A percentile compares a stretch with the other conserved stretches of the same genome.
Conservation (phyloP, 2,329 filamentous ascomycete genomes). For the Helotiales sp. region DNA sequence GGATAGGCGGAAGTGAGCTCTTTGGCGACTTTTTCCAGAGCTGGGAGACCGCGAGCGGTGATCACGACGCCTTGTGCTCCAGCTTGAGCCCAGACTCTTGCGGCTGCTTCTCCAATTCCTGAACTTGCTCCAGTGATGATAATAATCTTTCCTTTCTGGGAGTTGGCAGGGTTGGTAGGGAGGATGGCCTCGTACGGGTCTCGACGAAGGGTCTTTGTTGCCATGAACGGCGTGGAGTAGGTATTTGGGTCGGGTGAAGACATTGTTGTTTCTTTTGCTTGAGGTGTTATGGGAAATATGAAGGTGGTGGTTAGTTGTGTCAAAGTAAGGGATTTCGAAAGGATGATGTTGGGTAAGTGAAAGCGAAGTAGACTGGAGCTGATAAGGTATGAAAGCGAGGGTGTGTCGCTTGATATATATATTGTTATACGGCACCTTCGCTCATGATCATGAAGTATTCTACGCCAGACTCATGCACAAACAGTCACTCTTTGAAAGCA, state of each 20-base stretch:
- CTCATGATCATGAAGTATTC: no score
- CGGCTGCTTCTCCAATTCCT: conserved; percentile 34
- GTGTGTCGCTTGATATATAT: neutral
- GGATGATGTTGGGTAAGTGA: no score
- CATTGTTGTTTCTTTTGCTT: neutral
- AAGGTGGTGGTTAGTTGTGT: neutral
- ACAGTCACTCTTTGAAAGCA: neutral
- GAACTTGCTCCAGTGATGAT: conserved; percentile 30
- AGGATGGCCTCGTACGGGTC: conserved; percentile 30
- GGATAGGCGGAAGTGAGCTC: conserved; percentile 16
- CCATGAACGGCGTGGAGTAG: conserved; percentile 25
- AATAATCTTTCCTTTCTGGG: conserved; percentile 28
- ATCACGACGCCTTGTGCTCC: conserved; percentile 34
- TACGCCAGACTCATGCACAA: neutral
- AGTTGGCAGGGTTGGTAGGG: conserved; percentile 23
- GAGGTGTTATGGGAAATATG: neutral
- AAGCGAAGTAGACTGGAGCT: no score
- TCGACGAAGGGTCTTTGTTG: conserved; percentile 28
- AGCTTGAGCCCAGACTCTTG: conserved; percentile 32
- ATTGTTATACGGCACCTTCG: no score
- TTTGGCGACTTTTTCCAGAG: conserved; percentile 10
- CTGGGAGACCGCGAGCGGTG: conserved; percentile 28
- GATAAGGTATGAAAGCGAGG: neutral
- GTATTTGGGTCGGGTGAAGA: conserved; percentile 15
- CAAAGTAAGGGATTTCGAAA: no score